These are phyloP conservation scores for Albifimbria verrucaria DNA, from an alignment of 2,329 filamentous ascomycete genomes.

Conservation along the genomic window DNA sequence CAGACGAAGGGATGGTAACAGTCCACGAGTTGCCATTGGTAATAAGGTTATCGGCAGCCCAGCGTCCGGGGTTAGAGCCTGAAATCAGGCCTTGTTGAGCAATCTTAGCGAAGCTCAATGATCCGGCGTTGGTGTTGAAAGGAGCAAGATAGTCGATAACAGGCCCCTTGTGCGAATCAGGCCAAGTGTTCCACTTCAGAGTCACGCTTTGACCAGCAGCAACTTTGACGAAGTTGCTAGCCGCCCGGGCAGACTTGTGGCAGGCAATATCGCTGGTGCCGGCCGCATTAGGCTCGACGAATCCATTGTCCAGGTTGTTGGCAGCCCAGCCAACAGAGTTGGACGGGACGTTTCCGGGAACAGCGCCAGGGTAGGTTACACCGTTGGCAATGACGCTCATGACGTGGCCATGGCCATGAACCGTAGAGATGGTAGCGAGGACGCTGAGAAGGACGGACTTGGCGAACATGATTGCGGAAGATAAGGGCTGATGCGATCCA, in stretches of 20 bases:
- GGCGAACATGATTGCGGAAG: too few species aligned
- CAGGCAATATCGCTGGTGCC: conserved; percentile 41
- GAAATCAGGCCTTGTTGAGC: conserved; percentile 49
- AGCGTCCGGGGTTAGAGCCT: conserved; percentile 32
- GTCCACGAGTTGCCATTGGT: conserved; percentile 29
- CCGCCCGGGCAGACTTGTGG: conserved; percentile 37
- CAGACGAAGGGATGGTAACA: conserved; percentile 26
- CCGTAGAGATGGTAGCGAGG: neutral
- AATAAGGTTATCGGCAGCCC: conserved; percentile 40
- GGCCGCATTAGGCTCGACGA: conserved; percentile 40
- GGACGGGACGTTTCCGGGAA: conserved; percentile 5
- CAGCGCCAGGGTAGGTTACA: neutral
- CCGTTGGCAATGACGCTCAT: neutral
- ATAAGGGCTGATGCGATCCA: too few species aligned
- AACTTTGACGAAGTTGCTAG: conserved; percentile 32
- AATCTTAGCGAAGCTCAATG: conserved; percentile 63
- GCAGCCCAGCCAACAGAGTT: conserved; percentile 29
- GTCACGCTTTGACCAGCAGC: conserved; percentile 36
- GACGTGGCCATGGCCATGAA: neutral
- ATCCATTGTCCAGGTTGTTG: conserved; percentile 45
- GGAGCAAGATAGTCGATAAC: conserved; percentile 64
- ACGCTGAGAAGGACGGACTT: neutral
- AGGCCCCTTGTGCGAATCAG: conserved; percentile 44
- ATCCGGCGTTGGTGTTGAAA: conserved; percentile 46
- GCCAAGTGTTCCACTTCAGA: conserved; percentile 40